Conservation (phyloP, 1,284 basidiomycete species). For the Apiotrichum siamense region DNA sequence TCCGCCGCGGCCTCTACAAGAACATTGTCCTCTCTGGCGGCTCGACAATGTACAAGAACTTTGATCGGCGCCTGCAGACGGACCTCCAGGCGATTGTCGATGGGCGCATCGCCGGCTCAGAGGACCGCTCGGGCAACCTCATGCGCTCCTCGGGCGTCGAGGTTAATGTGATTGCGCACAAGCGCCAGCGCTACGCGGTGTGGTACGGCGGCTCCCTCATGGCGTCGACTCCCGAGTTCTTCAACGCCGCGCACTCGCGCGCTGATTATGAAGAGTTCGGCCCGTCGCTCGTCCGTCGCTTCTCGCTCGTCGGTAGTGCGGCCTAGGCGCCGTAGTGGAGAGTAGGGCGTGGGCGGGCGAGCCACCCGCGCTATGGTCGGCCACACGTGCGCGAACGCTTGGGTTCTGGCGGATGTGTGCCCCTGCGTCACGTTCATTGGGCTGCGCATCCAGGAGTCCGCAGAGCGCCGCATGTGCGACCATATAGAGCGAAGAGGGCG, state of each 20-base stretch:
- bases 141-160: slow-evolving; percentile 87
- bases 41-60: slow-evolving; percentile 98
- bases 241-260: slow-evolving; percentile 94
- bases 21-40: slow-evolving; percentile 93
- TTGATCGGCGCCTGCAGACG: slow-evolving; percentile 88
- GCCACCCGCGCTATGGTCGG: too few relatives aligned
- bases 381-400: too few relatives aligned
- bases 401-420: too few relatives aligned
- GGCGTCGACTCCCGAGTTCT: slow-evolving; percentile 94
- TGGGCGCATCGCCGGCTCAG: slow-evolving; percentile 73
- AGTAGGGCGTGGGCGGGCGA: too few relatives aligned
- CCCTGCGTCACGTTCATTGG: too few relatives aligned
- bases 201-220: slow-evolving; percentile 97
- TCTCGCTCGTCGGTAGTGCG: slow-evolving; percentile 89
- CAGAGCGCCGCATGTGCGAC: too few relatives aligned
- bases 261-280: slow-evolving; percentile 97
- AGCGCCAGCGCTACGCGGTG: slow-evolving; percentile 94
- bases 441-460: too few relatives aligned
- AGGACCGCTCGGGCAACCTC: slow-evolving; percentile 65
- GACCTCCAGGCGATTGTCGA: slow-evolving; percentile 94
- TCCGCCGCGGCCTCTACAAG: slow-evolving; percentile 90
- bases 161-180: slow-evolving; percentile 97
- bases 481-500: too few relatives aligned
- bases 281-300: slow-evolving; percentile 88
- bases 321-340: too few relatives aligned